Evolutionary conservation across 305 asterid species (phyloP).

Genomic region (Fraxinus baroniana): DNA sequence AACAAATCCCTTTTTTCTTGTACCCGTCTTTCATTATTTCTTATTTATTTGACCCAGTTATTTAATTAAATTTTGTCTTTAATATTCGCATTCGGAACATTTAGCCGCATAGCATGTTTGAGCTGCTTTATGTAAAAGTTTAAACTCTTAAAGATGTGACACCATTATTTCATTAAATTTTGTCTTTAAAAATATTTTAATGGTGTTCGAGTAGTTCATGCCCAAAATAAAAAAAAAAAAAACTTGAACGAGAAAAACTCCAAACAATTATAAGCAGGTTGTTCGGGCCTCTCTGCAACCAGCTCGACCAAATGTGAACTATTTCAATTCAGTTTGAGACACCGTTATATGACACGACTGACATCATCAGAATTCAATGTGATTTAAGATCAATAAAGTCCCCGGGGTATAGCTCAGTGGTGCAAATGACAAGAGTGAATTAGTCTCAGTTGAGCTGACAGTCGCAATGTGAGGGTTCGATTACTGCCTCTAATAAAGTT

Average conservation of each 20-base stretch:
- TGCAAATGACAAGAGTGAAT: no score
- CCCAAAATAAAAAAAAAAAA: not conserved
- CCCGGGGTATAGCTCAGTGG: no score
- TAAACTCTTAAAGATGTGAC: not conserved
- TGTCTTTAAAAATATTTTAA: not conserved
- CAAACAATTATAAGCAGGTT: not conserved
- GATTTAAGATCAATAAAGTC: no score
- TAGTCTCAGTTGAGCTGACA: no score
- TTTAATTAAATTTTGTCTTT: not conserved
- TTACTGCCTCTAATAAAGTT: no score
- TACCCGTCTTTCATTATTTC: conserved; percentile 17
- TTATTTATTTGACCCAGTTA: not conserved
- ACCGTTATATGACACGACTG: not conserved
- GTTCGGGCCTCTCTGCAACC: not conserved
- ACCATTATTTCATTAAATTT: not conserved
- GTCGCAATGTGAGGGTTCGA: no score
- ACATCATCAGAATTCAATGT: not conserved
- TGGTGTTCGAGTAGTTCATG: not conserved
- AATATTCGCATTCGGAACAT: not conserved
- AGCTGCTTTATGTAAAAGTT: not conserved
- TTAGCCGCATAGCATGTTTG: not conserved
- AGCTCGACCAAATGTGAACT: not conserved
- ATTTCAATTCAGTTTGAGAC: not conserved
- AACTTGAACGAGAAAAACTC: not conserved
- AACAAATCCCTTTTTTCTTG: conserved; percentile 28